Conservation (phyloP, 2,329 filamentous ascomycete species). For the Calonectria ilicicola region DNA sequence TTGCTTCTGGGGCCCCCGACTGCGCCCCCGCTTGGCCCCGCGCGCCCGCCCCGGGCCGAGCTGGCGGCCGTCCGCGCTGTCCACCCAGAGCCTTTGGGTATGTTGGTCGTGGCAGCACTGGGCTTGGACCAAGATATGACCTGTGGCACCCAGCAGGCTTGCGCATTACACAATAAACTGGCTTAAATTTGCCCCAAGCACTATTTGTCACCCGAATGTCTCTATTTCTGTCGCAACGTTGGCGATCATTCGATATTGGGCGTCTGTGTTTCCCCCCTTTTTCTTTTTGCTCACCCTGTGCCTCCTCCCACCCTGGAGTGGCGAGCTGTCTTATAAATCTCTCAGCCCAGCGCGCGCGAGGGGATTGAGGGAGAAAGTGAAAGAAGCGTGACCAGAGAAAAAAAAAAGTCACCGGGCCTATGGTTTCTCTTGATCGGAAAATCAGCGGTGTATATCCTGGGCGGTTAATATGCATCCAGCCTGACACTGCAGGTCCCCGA, state of each 20-base stretch:
- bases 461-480: neutral
- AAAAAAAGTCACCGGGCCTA: neutral
- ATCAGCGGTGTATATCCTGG: neutral
- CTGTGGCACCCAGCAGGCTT: neutral
- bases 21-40: slow-evolving; percentile 32
- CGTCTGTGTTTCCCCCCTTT: neutral
- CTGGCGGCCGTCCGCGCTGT: neutral
- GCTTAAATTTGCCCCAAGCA: neutral
- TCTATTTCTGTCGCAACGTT: neutral
- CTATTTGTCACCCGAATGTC: neutral
- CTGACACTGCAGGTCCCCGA: neutral
- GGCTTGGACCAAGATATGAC: neutral
- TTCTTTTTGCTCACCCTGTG: neutral
- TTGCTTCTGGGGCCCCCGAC: slow-evolving; percentile 7
- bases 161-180: neutral
- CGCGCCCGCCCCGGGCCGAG: slow-evolving; percentile 29
- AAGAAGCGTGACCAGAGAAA: neutral
- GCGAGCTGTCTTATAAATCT: neutral
- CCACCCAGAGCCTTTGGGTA: neutral
- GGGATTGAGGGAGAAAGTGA: neutral
- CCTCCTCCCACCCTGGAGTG: neutral
- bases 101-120: neutral
- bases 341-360: neutral
- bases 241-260: neutral
- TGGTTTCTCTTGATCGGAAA: neutral